Conservation (phyloP, 2,329 filamentous ascomycete species). For the Hortaea werneckii region DNA sequence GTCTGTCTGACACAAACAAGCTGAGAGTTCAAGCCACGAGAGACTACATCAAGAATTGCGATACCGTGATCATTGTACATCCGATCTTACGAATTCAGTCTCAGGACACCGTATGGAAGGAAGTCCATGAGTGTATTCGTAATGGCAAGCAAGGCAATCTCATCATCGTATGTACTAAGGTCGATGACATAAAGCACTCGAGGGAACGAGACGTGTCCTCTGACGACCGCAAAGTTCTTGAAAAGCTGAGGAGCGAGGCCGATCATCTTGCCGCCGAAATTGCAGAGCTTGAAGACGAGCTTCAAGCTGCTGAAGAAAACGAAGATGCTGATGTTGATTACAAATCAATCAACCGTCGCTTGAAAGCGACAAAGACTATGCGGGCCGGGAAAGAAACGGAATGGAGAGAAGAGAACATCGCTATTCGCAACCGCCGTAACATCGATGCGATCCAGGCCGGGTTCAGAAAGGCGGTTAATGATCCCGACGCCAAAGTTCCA, state of each 20-base stretch:
- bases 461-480: slow-evolving; percentile 3
- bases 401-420: slow-evolving; percentile 6
- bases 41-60: slow-evolving; percentile 7
- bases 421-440: slow-evolving; percentile 1
- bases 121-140: slow-evolving; percentile 4
- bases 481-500: slow-evolving; percentile 6
- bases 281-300: background rate
- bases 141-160: slow-evolving; percentile 8
- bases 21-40: slow-evolving; percentile 8
- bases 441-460: background rate
- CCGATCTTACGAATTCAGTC: slow-evolving; percentile 4
- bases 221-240: background rate
- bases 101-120: slow-evolving; percentile 3
- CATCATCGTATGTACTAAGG: slow-evolving; percentile 7
- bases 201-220: too few relatives aligned
- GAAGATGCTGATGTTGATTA: background rate
- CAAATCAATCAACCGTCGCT: background rate
- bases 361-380: background rate
- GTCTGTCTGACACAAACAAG: slow-evolving; percentile 10
- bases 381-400: background rate
- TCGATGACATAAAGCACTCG: slow-evolving; percentile 4
- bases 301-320: background rate
- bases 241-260: background rate
- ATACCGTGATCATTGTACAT: slow-evolving; percentile 6
- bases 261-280: background rate